Evolutionary conservation across 2,329 filamentous ascomycete species (phyloP), one percentile per base, ranked within the genome.

Genomic region (Epichloe bromicola): DNA sequence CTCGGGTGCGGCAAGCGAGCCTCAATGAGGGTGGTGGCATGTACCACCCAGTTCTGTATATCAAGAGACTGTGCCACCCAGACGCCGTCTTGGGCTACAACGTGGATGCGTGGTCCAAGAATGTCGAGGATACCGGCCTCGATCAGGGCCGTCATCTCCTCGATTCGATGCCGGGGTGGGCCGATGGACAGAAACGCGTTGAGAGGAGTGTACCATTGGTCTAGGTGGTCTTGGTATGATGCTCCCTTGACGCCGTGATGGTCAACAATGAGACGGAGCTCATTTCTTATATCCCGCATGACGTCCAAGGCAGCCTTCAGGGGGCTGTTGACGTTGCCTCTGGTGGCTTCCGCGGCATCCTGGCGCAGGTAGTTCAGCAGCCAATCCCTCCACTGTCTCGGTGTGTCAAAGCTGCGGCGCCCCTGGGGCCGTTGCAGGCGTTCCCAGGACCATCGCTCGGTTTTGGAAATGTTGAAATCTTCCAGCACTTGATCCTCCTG

Each of bases 111-210:
- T 5, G 51, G 51, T 11, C 51, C 51, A 37, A 52, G 42, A 19
- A 52, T 43, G 4, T 52, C 51, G 17, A 52, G 36, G 10, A 52
- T 23, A 1, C 51, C 47, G 10, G 42, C 42, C 26, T 52, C 42
- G 10, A 52, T 50, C 14, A 52, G 42, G 11, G 51, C 51, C 14
- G 50, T 44, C 51, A 52, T 50, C 42, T 52, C 46, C 47, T 52
- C 51, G 3, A 52, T 42, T 5, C 51, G 51, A n/a, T 41, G 51
- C 34, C 51, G 26, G 1, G 51, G 51, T 11, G 51, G 51, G 5
- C 51, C 51, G 7, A 52, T 52, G 1, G 51, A 52, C 3, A 50
- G 23, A 26, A 49, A 52, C 1, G 51, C 51, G 26, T 52, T 52
- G 34, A 52, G 51, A 5, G 51, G 51, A 1, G 51, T 52, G 17